phyloP scores from a whole-genome alignment of 768 basidiomycete species.

The Pulveroboletus sp. region DNA sequence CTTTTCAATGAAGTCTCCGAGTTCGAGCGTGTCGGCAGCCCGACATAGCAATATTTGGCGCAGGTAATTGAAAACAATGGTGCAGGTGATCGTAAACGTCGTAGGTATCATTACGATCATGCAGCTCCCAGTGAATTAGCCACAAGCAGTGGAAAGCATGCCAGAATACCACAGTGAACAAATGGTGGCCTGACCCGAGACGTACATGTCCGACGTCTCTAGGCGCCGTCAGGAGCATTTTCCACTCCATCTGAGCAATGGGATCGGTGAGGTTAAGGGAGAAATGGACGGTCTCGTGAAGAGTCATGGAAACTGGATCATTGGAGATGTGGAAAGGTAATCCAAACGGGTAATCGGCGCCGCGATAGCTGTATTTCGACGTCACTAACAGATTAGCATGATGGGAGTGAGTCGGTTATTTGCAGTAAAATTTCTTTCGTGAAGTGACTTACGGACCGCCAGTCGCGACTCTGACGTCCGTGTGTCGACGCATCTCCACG shows the following conservation, averaged over 20 bases:
- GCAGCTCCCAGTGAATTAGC: neutral
- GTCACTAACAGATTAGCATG: neutral
- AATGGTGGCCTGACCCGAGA: neutral
- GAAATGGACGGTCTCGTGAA: conserved; percentile 12
- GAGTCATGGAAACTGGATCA: neutral
- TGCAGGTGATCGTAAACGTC: conserved; percentile 9
- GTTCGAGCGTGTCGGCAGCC: conserved; percentile 3
- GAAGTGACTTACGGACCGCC: neutral
- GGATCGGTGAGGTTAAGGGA: neutral
- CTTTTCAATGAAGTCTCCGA: neutral
- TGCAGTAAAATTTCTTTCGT: neutral
- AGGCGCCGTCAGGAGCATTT: neutral
- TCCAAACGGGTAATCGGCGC: neutral
- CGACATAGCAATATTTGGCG: conserved; percentile 10
- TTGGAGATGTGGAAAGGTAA: neutral
- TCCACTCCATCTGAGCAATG: neutral
- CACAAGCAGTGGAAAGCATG: neutral
- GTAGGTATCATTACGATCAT: conserved; percentile 1
- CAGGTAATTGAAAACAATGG: conserved; percentile 14
- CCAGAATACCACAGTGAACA: neutral
- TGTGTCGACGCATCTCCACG: conserved; percentile 1
- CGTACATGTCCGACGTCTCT: neutral
- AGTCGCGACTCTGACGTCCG: neutral
- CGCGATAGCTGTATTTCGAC: neutral
- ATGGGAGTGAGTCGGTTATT: neutral